These are phyloP conservation scores for Trichoderma breve DNA, from an alignment of 2,329 filamentous ascomycete genomes.

Conservation along the genomic window DNA sequence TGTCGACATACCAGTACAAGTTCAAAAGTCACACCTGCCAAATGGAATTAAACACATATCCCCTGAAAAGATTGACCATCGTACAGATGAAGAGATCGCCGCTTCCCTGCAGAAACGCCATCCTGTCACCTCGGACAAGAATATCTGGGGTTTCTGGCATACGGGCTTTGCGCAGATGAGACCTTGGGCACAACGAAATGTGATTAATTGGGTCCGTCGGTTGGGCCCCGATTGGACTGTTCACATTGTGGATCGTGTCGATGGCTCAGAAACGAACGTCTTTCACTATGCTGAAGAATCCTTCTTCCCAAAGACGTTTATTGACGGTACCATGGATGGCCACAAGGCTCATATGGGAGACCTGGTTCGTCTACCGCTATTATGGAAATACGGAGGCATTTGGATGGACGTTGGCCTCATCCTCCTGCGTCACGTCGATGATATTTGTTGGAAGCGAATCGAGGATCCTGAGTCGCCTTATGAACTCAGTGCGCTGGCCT, in stretches of 20 bases:
- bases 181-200: slow-evolving; percentile 36
- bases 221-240: slow-evolving; percentile 38
- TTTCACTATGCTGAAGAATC: slow-evolving; percentile 35
- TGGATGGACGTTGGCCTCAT: slow-evolving; percentile 45
- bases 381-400: slow-evolving; percentile 42
- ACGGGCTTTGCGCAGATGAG: slow-evolving; percentile 34
- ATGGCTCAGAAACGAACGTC: slow-evolving; percentile 37
- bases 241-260: slow-evolving; percentile 39
- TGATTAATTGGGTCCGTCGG: slow-evolving; percentile 40
- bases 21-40: not conserved
- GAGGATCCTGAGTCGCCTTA: slow-evolving; percentile 36
- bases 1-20: not conserved
- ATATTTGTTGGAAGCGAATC: slow-evolving; percentile 43
- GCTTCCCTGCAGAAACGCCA: slow-evolving; percentile 29
- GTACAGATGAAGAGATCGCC: slow-evolving; percentile 34
- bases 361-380: slow-evolving; percentile 42
- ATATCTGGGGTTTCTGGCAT: slow-evolving; percentile 46
- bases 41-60: not conserved
- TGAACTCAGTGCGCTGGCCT: slow-evolving; percentile 24
- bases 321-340: slow-evolving; percentile 44
- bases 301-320: slow-evolving; percentile 41
- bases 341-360: slow-evolving; percentile 47
- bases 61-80: slow-evolving; percentile 27
- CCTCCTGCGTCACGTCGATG: slow-evolving; percentile 41
- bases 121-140: slow-evolving; percentile 38